Base-by-base conservation (phyloP, 805 yeast species). In the Brettanomyces anomalus region DNA sequence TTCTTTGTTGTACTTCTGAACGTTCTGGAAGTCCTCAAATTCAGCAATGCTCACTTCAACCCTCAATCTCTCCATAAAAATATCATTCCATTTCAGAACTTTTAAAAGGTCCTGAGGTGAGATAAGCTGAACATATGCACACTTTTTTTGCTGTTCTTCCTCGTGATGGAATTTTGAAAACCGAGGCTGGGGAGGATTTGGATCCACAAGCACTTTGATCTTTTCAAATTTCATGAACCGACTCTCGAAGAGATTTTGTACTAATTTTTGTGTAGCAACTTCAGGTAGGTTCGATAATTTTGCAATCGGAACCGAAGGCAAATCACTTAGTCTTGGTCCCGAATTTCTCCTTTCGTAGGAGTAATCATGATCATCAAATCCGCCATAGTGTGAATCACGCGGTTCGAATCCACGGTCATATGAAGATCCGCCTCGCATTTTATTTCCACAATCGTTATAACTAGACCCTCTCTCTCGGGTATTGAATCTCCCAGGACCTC, bases 251-350 rank as follows among this genome's bases (percentile, higher is more conserved):
- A 83, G 62, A 53, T 81, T 85, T 41, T 67, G 70, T 17, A 82
- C 64, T 41, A 74, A 70, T 41, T 64, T 64, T 18, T 74, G 69
- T 41, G 74, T 68, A 32, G 79, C 70, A 18, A 69, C 68, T 3
- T 74, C 65, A 0, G 88, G 85, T 32, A 84, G 58, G 46, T 79
- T 77, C 5, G 74, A 58, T 42, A 84, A 67, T 55, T 81, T 82
- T 37, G 76, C 75, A 44, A 81, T 81, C 55, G 68, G 81, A 2
- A 89, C 89, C 1, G 85, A 83, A 0, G 70, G 46, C 30, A 48
- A 18, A 34, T 41, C 41, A 14, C 18, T n/a, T 7, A n/a, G 34
- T 32, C 18, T n/a, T 16, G 34, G 34, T 8, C 34, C 34, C n/a
- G 15, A 32, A 16, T 32, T 16, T n/a, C 34, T 32, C 7, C 34